A percentile compares a stretch with the other conserved stretches of the same genome.
phyloP scores from a whole-genome alignment of 192 early-diverging fungal genomes.

The Mortierella antarctica region DNA sequence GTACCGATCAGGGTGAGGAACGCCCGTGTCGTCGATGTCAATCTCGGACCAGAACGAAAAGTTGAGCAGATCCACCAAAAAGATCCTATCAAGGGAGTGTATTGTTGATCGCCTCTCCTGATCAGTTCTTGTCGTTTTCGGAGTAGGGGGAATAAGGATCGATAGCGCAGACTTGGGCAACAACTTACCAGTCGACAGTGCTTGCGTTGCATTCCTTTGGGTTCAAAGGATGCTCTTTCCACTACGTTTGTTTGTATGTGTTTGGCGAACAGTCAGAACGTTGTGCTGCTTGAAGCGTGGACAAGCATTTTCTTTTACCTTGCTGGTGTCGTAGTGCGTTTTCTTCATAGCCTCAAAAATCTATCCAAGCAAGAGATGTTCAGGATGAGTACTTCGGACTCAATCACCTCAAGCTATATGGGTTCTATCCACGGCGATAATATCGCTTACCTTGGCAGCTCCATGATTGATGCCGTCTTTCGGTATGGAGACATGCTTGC shows the following conservation, averaged over 20 bases:
- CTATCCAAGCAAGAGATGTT: constrained; percentile 22
- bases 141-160: neutral
- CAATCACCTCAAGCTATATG: neutral
- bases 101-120: neutral
- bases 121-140: too few species aligned
- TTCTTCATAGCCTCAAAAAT: constrained; percentile 72
- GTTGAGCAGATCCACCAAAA: constrained; percentile 84
- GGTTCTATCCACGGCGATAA: neutral
- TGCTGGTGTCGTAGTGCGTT: constrained; percentile 62
- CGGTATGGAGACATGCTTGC: constrained; percentile 71
- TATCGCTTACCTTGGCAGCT: constrained; percentile 53
- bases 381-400: too few species aligned
- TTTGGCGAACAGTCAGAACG: neutral
- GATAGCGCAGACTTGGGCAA: neutral
- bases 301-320: constrained; percentile 43
- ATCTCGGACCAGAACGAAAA: constrained; percentile 87
- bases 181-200: constrained; percentile 68
- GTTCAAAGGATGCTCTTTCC: constrained; percentile 62
- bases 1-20: constrained; percentile 62
- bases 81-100: constrained; percentile 66
- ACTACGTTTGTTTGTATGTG: constrained; percentile 2
- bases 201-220: constrained; percentile 66
- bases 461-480: constrained; percentile 60
- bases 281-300: neutral
- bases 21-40: constrained; percentile 57